Evolutionary conservation across 2,329 filamentous ascomycete genomes (phyloP).

Genomic region (Paracoccidioides lutzii): DNA sequence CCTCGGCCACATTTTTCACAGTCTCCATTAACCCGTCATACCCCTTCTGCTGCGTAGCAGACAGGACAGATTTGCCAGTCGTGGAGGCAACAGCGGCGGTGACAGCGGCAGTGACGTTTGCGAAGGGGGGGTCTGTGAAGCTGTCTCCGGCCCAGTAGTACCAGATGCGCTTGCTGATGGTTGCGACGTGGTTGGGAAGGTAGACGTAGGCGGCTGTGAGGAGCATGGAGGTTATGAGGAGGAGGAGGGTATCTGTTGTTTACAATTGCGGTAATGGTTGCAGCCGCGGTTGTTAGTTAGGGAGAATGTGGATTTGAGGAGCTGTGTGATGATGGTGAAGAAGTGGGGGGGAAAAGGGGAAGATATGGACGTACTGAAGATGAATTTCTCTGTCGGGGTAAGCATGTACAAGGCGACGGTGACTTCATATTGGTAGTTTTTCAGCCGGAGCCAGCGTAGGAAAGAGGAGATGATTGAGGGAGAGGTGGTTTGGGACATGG

Average conservation of each 20-base stretch:
- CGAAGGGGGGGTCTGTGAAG: constrained; percentile 14
- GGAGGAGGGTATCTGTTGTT: constrained; percentile 66
- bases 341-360: constrained; percentile 1
- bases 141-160: constrained; percentile 85
- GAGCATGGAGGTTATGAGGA: constrained; percentile 77
- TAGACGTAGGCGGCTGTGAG: constrained; percentile 81
- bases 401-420: constrained; percentile 96
- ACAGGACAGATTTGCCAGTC: constrained; percentile 11
- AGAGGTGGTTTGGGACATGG: constrained; percentile 14
- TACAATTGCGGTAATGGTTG: not conserved
- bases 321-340: not conserved
- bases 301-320: not conserved
- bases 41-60: constrained; percentile 21
- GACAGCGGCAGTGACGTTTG: constrained; percentile 4
- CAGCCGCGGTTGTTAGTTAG: not conserved
- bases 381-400: constrained; percentile 87
- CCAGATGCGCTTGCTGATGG: constrained; percentile 72
- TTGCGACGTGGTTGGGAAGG: constrained; percentile 78
- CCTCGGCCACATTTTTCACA: constrained; percentile 32
- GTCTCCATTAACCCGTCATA: constrained; percentile 38
- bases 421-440: constrained; percentile 97
- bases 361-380: constrained; percentile 61
- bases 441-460: constrained; percentile 78
- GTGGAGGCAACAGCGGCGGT: constrained; percentile 3
- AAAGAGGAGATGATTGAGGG: constrained; percentile 38